Evolutionary conservation across 2,329 filamentous ascomycete genomes (phyloP).

Genomic region (Calonectria honghensis): DNA sequence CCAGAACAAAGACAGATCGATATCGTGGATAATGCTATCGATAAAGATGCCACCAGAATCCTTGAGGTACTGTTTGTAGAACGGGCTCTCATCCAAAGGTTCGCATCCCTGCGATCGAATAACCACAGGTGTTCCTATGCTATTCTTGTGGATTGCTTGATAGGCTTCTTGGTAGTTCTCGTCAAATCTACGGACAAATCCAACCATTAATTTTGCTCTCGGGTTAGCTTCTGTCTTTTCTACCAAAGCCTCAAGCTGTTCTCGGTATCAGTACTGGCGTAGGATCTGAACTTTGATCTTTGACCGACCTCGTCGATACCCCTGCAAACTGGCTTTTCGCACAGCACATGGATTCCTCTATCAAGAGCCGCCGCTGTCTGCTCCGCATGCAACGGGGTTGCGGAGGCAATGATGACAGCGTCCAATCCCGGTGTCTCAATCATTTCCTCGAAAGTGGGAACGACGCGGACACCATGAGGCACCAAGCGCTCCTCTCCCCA

Average conservation of each 20-base stretch:
- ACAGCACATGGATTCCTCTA: neutral
- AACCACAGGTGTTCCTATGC: neutral
- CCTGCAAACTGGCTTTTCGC: constrained; percentile 6
- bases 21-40: neutral
- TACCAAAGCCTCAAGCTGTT: neutral
- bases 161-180: neutral
- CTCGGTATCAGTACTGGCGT: neutral
- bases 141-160: neutral
- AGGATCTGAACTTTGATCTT: neutral
- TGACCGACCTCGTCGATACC: neutral
- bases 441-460: neutral
- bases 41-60: neutral
- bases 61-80: neutral
- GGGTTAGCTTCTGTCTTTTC: neutral
- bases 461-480: neutral
- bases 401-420: constrained; percentile 2
- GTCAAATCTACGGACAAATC: neutral
- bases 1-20: neutral
- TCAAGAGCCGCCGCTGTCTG: neutral
- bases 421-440: constrained; percentile 5
- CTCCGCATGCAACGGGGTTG: neutral
- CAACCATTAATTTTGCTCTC: neutral
- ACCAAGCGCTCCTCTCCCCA: neutral
- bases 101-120: neutral
- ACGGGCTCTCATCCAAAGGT: neutral